Percentiles rank a stretch among this genome's conserved stretches.
phyloP scores from a whole-genome alignment of 2,329 filamentous ascomycete species.

The Botrytis elliptica region DNA sequence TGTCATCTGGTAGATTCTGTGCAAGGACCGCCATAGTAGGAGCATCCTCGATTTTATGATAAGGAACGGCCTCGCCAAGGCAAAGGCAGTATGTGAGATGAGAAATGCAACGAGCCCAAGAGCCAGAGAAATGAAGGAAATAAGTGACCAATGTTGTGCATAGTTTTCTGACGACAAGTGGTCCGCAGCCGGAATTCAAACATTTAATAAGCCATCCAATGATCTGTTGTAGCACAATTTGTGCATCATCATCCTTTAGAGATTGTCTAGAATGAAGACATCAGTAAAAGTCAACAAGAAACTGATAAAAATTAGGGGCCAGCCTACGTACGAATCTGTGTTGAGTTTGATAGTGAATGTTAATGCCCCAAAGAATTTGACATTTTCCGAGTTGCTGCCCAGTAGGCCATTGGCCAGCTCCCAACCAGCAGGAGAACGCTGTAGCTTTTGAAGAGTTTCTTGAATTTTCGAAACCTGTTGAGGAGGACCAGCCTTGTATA shows the following conservation, averaged over 20 bases:
- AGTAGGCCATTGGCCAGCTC: slow-evolving; percentile 76
- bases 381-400: slow-evolving; percentile 64
- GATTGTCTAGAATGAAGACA: slow-evolving; percentile 42
- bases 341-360: slow-evolving; percentile 95
- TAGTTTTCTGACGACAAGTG: slow-evolving; percentile 69
- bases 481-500: slow-evolving; percentile 49
- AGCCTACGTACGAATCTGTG: slow-evolving; percentile 70
- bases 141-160: slow-evolving; percentile 75
- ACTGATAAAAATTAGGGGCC: no score
- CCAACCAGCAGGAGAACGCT: slow-evolving; percentile 82
- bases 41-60: slow-evolving; percentile 48
- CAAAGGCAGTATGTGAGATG: slow-evolving; percentile 62
- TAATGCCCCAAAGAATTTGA: slow-evolving; percentile 88
- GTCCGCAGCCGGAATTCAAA: slow-evolving; percentile 50
- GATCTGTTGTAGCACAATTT: slow-evolving; percentile 59
- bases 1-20: slow-evolving; percentile 47
- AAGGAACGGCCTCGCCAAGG: slow-evolving; percentile 46
- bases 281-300: slow-evolving; percentile 23
- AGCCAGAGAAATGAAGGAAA: slow-evolving; percentile 66
- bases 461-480: slow-evolving; percentile 56
- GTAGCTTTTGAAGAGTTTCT: slow-evolving; percentile 72
- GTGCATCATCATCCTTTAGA: slow-evolving; percentile 56
- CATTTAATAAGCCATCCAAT: slow-evolving; percentile 61
- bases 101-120: slow-evolving; percentile 65
- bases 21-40: slow-evolving; percentile 47